Base-by-base conservation (phyloP, 345 rosid species). In the Erysimum cheiranthoides region DNA sequence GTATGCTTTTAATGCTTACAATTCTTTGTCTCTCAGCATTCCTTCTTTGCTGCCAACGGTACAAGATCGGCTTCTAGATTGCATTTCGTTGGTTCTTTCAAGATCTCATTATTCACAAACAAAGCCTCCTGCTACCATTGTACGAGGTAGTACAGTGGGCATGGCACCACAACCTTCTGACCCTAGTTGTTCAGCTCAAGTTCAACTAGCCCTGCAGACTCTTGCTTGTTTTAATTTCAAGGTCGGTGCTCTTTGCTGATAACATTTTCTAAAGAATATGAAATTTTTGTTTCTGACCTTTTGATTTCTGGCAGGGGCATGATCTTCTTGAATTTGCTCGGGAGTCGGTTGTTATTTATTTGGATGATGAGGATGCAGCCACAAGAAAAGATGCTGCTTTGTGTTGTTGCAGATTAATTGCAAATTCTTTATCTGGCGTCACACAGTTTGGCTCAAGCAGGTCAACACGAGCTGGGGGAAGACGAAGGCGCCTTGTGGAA, bases 171-270 rank as follows among this genome's bases (percentile, higher is more conserved):
- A 85, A 79, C 80, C 84, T 54, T 83, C 90, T 35, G 98, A 93
- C 74, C 84, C 82, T 66, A 84, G 82, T 81, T 85, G 83, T 83
- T 76, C 96, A 47, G 87, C 90, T 34, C 86, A 86, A 49, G 90
- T 96, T 84, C 98, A 93, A 85, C 92, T 96, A 82, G 98, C 99
- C 69, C 80, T 96, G 86, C 96, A 88, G 86, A 91, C 99, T 64
- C 90, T 96, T 63, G 93, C 97, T 78, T 86, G 86, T 43, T 96
- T 95, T 77, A 91, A 91, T 87, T 91, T 93, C 82, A 89, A 88
- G 97, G 99, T 94, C 40, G 57, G 83, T 31, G 32, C 61, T 35
- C 57, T 16, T 38, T 66, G 60, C 58, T 2, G 58, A 42, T 75
- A 28, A 42, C 45, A 30, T 21, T 50, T 54, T 58, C 58, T 47